phyloP scores from a whole-genome alignment of 257 asterid genomes.

The Solanum medicagineum region DNA sequence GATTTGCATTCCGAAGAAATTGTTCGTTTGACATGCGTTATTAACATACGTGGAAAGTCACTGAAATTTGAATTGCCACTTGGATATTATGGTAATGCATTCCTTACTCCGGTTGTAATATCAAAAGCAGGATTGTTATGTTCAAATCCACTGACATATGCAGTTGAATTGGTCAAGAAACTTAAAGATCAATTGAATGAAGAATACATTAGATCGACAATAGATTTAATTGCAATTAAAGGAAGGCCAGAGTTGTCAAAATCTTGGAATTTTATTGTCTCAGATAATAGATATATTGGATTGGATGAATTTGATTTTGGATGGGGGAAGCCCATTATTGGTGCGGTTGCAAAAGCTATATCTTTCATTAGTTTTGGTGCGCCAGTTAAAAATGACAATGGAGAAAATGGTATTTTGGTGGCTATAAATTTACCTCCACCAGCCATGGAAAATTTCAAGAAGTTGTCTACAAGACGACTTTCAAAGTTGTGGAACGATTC shows the following conservation, averaged over 20 bases:
- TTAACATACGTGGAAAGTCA: not conserved
- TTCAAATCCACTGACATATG: not conserved
- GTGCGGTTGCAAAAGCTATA: not conserved
- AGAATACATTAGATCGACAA: not conserved
- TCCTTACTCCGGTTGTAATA: not conserved
- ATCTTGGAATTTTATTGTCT: not conserved
- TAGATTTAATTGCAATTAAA: constrained; percentile 2
- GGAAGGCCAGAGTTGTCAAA: not conserved
- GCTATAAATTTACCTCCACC: not conserved
- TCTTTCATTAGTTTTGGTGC: not conserved
- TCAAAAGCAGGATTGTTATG: not conserved
- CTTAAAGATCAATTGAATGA: not conserved
- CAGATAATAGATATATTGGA: not conserved
- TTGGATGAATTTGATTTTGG: not conserved
- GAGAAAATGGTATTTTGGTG: not conserved
- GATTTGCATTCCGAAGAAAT: not conserved
- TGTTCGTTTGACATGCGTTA: not conserved
- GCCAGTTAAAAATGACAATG: not conserved
- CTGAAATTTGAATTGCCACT: not conserved
- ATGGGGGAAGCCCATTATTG: not conserved
- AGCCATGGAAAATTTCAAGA: not conserved
- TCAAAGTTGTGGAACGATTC: not conserved
- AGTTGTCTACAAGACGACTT: not conserved
- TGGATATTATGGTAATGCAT: not conserved
- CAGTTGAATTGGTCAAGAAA: not conserved